Evolutionary conservation across 2,329 filamentous ascomycete genomes (phyloP), one percentile per base, ranked within the genome.

Genomic region (Sclerotinia nivalis): DNA sequence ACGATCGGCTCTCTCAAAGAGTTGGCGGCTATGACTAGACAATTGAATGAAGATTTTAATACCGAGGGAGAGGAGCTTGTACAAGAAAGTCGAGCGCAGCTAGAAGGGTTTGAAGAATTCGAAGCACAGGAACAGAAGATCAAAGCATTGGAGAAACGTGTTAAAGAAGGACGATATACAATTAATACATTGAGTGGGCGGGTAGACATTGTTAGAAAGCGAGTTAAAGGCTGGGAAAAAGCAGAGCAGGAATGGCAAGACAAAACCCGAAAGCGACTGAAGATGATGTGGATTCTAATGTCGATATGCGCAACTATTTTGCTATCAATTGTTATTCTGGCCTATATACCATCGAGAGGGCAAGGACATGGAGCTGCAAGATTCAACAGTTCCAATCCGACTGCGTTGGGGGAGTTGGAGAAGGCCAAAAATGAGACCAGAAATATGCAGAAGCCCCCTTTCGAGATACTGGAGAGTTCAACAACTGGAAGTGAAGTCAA

Each of bases 191-290:
- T 93, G 50, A 88, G 88, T 70, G 83, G 83, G 56, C 84, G 91
- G 62, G 86, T 95, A 4, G 88, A 90, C 66, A 80, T 83, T 20
- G 89, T 92, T 18, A 84, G 87, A 64, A 80, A 84, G 69, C 84
- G 87, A 10, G 87, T 94, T 20, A 89, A 91, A 77, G 82, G 83
- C 40, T 92, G 90, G 85, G 89, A 92, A 78, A 84, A 83, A 69
- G 84, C 86, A 1, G 91, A 93, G 79, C 83, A 82, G 61, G 87
- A 88, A 75, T 90, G 89, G 84, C 87, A 91, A 79, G 88, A 91
- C 75, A 87, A 83, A 75, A 91, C 88, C n/a, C 82, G 88, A 71
- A 84, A 82, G 77, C 84, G 89, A 64, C 81, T 92, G 72, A 87
- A 86, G 73, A 83, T 86, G 28, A 80, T 91, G 60, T 92, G 89